phyloP scores from a whole-genome alignment of 2,329 filamentous ascomycete species.

The Scytalidium sp. region DNA sequence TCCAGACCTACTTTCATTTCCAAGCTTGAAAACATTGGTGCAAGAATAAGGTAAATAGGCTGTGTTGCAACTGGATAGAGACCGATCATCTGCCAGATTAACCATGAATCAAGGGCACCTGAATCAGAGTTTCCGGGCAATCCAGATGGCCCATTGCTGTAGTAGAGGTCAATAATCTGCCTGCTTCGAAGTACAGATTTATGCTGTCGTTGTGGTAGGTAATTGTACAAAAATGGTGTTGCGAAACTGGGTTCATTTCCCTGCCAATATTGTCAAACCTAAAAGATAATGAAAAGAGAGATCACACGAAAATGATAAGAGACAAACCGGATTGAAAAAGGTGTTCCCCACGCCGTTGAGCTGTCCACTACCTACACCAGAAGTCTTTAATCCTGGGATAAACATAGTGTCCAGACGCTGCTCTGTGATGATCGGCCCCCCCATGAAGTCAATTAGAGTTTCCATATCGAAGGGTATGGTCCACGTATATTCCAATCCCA shows the following conservation, averaged over 20 bases:
- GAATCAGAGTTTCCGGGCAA: slow-evolving; percentile 70
- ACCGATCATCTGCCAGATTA: slow-evolving; percentile 67
- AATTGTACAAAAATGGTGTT: slow-evolving; percentile 72
- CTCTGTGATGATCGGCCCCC: slow-evolving; percentile 46
- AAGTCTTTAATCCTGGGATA: too few species aligned
- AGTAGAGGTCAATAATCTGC: slow-evolving; percentile 56
- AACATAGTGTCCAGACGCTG: slow-evolving; percentile 51
- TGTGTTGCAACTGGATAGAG: slow-evolving; percentile 67
- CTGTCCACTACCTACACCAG: too few species aligned
- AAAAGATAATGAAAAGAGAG: too few species aligned
- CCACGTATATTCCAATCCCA: slow-evolving; percentile 51
- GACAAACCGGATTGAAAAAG: slow-evolving; percentile 63
- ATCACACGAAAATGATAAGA: too few species aligned
- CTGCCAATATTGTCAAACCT: too few species aligned
- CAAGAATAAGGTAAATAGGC: slow-evolving; percentile 63
- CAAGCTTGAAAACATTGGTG: slow-evolving; percentile 60
- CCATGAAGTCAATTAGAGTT: slow-evolving; percentile 41
- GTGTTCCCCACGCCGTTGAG: slow-evolving; percentile 51
- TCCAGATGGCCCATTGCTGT: slow-evolving; percentile 50
- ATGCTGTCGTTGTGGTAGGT: slow-evolving; percentile 59
- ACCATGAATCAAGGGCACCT: slow-evolving; percentile 70
- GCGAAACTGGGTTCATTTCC: slow-evolving; percentile 25
- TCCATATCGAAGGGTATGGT: slow-evolving; percentile 52
- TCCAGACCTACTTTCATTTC: slow-evolving; percentile 56
- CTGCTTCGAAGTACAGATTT: slow-evolving; percentile 57